These are phyloP conservation scores for Mycena haematopus DNA, from an alignment of 768 basidiomycete genomes.

Conservation along the genomic window DNA sequence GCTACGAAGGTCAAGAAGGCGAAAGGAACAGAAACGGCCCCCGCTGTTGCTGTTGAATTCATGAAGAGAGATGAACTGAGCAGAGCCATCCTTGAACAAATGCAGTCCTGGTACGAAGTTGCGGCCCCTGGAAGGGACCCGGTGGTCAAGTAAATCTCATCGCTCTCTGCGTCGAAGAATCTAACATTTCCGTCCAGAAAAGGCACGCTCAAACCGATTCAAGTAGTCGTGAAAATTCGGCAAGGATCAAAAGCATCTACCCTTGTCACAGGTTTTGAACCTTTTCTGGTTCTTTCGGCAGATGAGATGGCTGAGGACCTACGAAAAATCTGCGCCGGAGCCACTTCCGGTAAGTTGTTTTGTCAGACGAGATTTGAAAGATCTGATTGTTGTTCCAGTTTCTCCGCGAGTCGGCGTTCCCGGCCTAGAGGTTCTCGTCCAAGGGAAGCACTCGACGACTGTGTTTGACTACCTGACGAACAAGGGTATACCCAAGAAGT, in stretches of 20 bases:
- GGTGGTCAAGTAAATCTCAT: slow-evolving; percentile 57
- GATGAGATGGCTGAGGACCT: slow-evolving; percentile 83
- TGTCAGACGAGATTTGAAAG: not conserved
- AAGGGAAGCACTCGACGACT: slow-evolving; percentile 78
- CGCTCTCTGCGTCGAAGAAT: not conserved
- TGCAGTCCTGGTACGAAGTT: slow-evolving; percentile 83
- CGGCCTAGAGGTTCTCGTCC: slow-evolving; percentile 77
- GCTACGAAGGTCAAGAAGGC: slow-evolving; percentile 47
- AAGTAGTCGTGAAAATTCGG: slow-evolving; percentile 72
- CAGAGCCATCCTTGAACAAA: slow-evolving; percentile 54
- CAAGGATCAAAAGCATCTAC: slow-evolving; percentile 83
- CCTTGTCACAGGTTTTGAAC: slow-evolving; percentile 79
- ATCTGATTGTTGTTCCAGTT: slow-evolving; percentile 46
- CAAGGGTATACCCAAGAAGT: slow-evolving; percentile 81
- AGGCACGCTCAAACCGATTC: slow-evolving; percentile 74
- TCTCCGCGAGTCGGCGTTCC: slow-evolving; percentile 61
- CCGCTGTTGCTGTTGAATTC: slow-evolving; percentile 8
- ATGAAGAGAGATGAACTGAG: slow-evolving; percentile 18
- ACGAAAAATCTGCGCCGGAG: slow-evolving; percentile 75
- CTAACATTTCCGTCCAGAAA: slow-evolving; percentile 56
- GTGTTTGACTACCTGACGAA: slow-evolving; percentile 71
- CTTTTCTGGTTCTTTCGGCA: slow-evolving; percentile 67
- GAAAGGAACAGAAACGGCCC: slow-evolving; percentile 6
- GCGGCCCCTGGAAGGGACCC: slow-evolving; percentile 59
- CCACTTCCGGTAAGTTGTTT: slow-evolving; percentile 66